These are phyloP conservation scores for Leishmania gerbilli DNA, from an alignment of 208 protist genomes.

Conservation along the genomic window DNA sequence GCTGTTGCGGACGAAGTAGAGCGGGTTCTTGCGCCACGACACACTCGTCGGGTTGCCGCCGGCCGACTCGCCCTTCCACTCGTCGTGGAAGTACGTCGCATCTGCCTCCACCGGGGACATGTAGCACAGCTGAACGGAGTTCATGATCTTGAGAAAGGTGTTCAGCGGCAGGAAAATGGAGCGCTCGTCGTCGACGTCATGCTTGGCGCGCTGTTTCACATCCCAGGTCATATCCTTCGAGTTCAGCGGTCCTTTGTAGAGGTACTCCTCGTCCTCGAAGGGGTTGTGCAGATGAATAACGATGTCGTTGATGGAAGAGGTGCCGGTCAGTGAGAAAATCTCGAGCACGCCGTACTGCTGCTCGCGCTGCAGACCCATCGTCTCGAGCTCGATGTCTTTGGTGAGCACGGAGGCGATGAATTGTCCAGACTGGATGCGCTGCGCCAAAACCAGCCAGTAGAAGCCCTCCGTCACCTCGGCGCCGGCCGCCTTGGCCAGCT, in stretches of 20 bases:
- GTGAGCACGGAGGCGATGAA: constrained; percentile 66
- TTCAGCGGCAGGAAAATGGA: constrained; percentile 69
- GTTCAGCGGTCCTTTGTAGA: constrained; percentile 71
- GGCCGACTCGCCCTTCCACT: constrained; percentile 56
- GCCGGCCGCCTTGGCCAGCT: constrained; percentile 66
- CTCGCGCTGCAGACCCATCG: constrained; percentile 66
- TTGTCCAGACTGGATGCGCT: constrained; percentile 59
- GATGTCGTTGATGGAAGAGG: constrained; percentile 61
- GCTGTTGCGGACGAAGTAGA: constrained; percentile 81
- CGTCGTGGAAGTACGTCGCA: constrained; percentile 56
- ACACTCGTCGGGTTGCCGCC: constrained; percentile 78
- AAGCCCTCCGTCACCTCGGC: constrained; percentile 44
- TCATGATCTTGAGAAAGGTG: constrained; percentile 48
- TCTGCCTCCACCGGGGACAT: constrained; percentile 44
- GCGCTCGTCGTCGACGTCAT: constrained; percentile 47
- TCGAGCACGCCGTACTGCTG: constrained; percentile 83
- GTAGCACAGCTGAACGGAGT: constrained; percentile 66
- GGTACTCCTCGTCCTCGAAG: constrained; percentile 78
- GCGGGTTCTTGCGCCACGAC: constrained; percentile 80
- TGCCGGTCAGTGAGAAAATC: constrained; percentile 71
- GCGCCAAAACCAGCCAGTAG: constrained; percentile 70
- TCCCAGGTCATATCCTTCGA: constrained; percentile 54
- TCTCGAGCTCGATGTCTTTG: constrained; percentile 54
- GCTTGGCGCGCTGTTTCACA: constrained; percentile 35
- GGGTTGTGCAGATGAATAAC: constrained; percentile 76